Evolutionary conservation across 2,329 filamentous ascomycete genomes (phyloP).

Genomic region (Blumeriella jaapii): DNA sequence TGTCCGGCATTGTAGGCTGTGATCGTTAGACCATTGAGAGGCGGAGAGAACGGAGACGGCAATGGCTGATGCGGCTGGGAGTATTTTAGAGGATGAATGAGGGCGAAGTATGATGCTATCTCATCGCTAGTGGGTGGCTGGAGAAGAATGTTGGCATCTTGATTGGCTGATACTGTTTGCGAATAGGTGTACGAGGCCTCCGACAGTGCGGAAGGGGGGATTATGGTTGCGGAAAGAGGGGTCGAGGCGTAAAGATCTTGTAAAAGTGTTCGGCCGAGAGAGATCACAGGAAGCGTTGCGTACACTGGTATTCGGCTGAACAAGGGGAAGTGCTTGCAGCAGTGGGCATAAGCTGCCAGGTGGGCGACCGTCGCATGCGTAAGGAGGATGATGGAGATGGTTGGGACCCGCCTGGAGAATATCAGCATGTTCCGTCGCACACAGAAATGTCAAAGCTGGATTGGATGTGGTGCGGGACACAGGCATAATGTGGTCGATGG

Average conservation of each 20-base stretch:
- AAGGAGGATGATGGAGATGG: slow-evolving; percentile 83
- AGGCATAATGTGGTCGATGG: slow-evolving; percentile 10
- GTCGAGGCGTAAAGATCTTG: slow-evolving; percentile 90
- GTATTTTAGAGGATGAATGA: slow-evolving; percentile 89
- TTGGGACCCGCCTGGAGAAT: slow-evolving; percentile 64
- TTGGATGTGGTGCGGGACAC: slow-evolving; percentile 1
- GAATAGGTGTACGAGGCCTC: slow-evolving; percentile 46
- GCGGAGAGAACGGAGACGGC: slow-evolving; percentile 76
- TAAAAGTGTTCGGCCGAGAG: slow-evolving; percentile 78
- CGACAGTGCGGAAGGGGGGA: slow-evolving; percentile 61
- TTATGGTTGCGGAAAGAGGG: slow-evolving; percentile 74
- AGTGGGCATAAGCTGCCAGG: slow-evolving; percentile 87
- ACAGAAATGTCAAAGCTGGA: neutral
- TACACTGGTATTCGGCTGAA: slow-evolving; percentile 92
- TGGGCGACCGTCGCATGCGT: slow-evolving; percentile 90
- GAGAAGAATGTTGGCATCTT: slow-evolving; percentile 42
- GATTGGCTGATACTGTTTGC: slow-evolving; percentile 36
- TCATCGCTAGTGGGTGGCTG: slow-evolving; percentile 73
- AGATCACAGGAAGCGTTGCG: slow-evolving; percentile 85
- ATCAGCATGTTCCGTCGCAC: slow-evolving; percentile 12
- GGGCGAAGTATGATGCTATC: slow-evolving; percentile 82
- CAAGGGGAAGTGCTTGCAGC: slow-evolving; percentile 88
- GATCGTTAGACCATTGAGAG: slow-evolving; percentile 81
- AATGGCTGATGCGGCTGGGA: slow-evolving; percentile 90
- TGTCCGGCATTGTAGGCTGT: slow-evolving; percentile 96